A percentile compares a stretch with the other conserved stretches of the same genome.
These are phyloP conservation scores for Coemansia aciculifera DNA, from an alignment of 192 early-diverging fungal species.

Conservation along the genomic window DNA sequence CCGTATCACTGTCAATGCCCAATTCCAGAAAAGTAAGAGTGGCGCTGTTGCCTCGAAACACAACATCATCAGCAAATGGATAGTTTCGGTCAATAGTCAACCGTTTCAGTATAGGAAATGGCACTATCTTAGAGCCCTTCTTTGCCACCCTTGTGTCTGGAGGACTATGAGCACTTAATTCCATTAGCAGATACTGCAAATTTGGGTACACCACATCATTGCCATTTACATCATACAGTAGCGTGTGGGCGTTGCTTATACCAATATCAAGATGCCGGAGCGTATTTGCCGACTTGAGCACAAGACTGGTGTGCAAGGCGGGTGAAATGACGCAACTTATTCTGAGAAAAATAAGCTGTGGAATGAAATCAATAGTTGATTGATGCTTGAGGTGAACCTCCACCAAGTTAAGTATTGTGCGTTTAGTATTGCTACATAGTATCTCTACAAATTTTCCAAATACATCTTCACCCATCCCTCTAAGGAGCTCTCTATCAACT, in stretches of 20 bases:
- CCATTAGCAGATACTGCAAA: not conserved
- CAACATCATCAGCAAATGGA: constrained; percentile 8
- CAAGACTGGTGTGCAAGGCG: not conserved
- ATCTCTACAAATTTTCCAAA: not conserved
- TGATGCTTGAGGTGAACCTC: not conserved
- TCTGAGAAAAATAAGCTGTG: not conserved
- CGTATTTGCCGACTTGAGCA: not conserved
- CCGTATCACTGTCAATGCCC: not conserved
- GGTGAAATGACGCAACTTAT: not conserved
- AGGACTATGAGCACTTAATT: not conserved
- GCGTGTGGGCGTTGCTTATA: not conserved
- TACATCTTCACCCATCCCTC: not conserved
- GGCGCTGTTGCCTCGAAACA: constrained; percentile 5
- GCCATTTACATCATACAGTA: not conserved
- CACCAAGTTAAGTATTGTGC: not conserved
- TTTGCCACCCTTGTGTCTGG: not conserved
- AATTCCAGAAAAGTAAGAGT: not conserved
- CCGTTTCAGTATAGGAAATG: not conserved
- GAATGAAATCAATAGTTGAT: not conserved
- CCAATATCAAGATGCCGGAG: not conserved
- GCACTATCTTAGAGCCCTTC: not conserved
- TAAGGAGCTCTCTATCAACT: not conserved
- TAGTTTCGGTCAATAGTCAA: not conserved
- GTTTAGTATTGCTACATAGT: not conserved
- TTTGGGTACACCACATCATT: not conserved